These are phyloP conservation scores for Friedmanniomyces simplex DNA, from an alignment of 495 filamentous ascomycete genomes.

Conservation along the genomic window DNA sequence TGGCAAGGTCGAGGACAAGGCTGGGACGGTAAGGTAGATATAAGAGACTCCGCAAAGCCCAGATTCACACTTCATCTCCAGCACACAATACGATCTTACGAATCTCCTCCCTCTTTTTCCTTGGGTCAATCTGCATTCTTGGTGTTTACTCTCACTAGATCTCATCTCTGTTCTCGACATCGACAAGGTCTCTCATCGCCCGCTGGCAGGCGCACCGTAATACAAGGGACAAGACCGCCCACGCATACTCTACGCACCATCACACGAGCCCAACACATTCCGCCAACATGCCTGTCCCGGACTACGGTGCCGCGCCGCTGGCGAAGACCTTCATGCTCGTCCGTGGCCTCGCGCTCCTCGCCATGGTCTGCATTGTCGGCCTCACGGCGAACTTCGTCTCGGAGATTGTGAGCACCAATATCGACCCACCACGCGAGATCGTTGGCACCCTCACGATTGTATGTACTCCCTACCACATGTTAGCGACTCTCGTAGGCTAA, in stretches of 20 bases:
- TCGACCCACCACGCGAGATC: slow-evolving; percentile 57
- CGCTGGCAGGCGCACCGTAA: slow-evolving; percentile 8
- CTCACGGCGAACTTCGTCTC: slow-evolving; percentile 74
- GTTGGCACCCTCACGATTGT: slow-evolving; percentile 72
- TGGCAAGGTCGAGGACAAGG: not conserved
- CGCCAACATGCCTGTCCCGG: slow-evolving; percentile 38
- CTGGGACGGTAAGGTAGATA: not conserved
- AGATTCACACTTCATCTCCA: slow-evolving; percentile 10
- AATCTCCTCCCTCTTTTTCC: slow-evolving; percentile 21
- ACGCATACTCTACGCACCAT: too few species aligned
- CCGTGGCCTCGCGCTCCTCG: slow-evolving; percentile 58
- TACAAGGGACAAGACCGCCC: not conserved
- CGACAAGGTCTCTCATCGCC: slow-evolving; percentile 4
- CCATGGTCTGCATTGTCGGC: slow-evolving; percentile 69
- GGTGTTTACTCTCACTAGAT: slow-evolving; percentile 20
- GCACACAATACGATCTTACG: not conserved
- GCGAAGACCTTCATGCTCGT: slow-evolving; percentile 67
- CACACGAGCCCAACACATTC: slow-evolving; percentile 1
- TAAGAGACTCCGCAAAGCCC: not conserved
- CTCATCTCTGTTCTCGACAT: not conserved
- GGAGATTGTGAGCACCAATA: slow-evolving; percentile 54
- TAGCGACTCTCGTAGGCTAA: not conserved
- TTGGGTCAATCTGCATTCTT: slow-evolving; percentile 18
- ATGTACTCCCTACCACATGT: slow-evolving; percentile 31
- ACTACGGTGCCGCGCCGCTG: slow-evolving; percentile 55